Evolutionary conservation across 1,284 basidiomycete genomes (phyloP).

Genomic region (Malassezia yamatoensis): DNA sequence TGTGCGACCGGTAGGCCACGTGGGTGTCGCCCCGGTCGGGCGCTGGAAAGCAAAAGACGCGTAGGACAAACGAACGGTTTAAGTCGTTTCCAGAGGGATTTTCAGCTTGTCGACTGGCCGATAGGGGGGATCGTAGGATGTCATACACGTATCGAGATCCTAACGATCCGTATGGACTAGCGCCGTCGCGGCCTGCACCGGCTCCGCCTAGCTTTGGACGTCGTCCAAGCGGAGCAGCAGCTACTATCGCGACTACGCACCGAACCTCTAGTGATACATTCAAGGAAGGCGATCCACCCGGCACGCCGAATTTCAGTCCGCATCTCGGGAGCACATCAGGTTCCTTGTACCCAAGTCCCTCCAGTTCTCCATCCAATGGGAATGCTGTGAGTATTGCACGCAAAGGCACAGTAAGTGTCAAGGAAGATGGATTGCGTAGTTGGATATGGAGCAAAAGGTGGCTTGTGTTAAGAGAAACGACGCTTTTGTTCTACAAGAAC

Average conservation of each 20-base stretch:
- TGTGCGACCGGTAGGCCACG: not conserved
- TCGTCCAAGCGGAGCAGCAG: not conserved
- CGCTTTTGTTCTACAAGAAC: slow-evolving; percentile 76
- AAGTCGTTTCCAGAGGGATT: too few relatives aligned
- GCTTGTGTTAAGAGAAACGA: slow-evolving; percentile 72
- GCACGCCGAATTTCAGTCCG: not conserved
- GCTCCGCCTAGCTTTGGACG: slow-evolving; percentile 1
- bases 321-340: not conserved
- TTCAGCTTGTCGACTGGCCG: not conserved
- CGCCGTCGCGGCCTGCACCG: slow-evolving; percentile 14
- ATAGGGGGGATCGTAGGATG: not conserved
- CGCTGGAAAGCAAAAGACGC: too few relatives aligned
- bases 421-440: slow-evolving; percentile 53
- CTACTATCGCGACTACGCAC: too few relatives aligned
- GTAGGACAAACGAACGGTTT: too few relatives aligned
- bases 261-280: too few relatives aligned
- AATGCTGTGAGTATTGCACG: slow-evolving; percentile 18
- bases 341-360: not conserved
- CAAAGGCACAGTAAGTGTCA: slow-evolving; percentile 46
- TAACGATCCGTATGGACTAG: slow-evolving; percentile 4
- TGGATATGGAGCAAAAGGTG: slow-evolving; percentile 89
- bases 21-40: not conserved
- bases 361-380: not conserved
- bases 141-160: slow-evolving; percentile 1
- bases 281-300: not conserved